A percentile compares a stretch with the other conserved stretches of the same genome.
phyloP scores from a whole-genome alignment of 1,284 basidiomycete genomes.

The Coniferiporia weirii region DNA sequence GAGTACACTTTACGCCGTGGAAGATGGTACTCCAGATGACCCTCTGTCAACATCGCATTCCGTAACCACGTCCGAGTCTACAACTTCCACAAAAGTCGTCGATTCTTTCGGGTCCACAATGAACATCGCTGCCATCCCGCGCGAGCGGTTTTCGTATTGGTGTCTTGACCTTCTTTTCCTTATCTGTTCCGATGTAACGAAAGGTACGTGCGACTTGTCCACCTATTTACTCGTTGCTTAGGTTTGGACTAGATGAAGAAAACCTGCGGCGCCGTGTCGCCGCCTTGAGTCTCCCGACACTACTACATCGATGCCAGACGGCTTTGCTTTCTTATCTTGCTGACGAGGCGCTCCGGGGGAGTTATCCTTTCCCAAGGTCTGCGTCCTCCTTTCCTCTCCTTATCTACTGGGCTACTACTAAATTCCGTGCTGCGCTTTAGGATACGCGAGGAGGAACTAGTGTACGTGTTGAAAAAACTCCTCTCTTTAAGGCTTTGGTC shows the following conservation, averaged over 20 bases:
- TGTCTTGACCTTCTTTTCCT: slow-evolving; percentile 87
- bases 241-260: slow-evolving; percentile 46
- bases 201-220: slow-evolving; percentile 38
- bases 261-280: slow-evolving; percentile 60
- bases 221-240: not conserved
- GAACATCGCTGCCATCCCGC: slow-evolving; percentile 48
- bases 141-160: slow-evolving; percentile 91
- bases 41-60: slow-evolving; percentile 20
- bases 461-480: slow-evolving; percentile 80
- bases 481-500: slow-evolving; percentile 64
- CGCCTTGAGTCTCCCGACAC: slow-evolving; percentile 58
- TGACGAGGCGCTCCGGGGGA: slow-evolving; percentile 78
- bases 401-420: slow-evolving; percentile 7
- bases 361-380: slow-evolving; percentile 80
- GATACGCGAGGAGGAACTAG: slow-evolving; percentile 82
- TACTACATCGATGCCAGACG: slow-evolving; percentile 69
- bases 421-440: slow-evolving; percentile 33
- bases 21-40: slow-evolving; percentile 22
- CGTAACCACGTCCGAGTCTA: slow-evolving; percentile 14
- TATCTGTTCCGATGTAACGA: slow-evolving; percentile 60
- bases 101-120: slow-evolving; percentile 57
- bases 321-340: slow-evolving; percentile 72
- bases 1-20: slow-evolving; percentile 60
- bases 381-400: slow-evolving; percentile 15
- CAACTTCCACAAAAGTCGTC: slow-evolving; percentile 29